Evolutionary conservation across 768 basidiomycete species (phyloP), one percentile per base, ranked within the genome.

Genomic region (Pleurotus eryngii): DNA sequence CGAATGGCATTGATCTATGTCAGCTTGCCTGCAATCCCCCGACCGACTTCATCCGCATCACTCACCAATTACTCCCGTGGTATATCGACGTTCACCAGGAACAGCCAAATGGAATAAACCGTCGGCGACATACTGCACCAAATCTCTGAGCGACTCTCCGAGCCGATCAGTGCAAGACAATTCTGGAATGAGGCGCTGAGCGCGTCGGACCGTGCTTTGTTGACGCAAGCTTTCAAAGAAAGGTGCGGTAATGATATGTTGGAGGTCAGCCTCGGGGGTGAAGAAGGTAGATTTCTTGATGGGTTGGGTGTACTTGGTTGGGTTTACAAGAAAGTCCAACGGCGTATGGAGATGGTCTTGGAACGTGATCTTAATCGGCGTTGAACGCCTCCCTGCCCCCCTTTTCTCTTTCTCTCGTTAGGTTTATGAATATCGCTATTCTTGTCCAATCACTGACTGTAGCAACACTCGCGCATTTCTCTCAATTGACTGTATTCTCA

Each of bases 61-160:
- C 74, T 60, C 76, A 78, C 62, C 58, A 70, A 1, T 72, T 70
- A 53, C 64, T 79, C 7, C 81, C 81, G 18, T 82, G 81, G 81
- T 77, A 73, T 61, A 74, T 82, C 61, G 79, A 82, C 57, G 72
- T 80, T 38, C 59, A 49, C 22, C 61, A 74, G 5, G 64, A 64
- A 2, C 68, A 71, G 53, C 71, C 70, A 2, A 35, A 65, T 5
- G 79, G 76, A 48, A 72, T 81, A 55, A 55, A 79, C 78, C 17
- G 62, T 82, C 5, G 67, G 65, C 46, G 79, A 82, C 49, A 63
- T 82, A 38, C 75, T 81, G 59, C 46, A 57, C 48, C 69, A 72
- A 55, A 65, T 82, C 43, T 73, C 68, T 46, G 58, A 57, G 18
- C 61, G 63, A 30, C 70, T 82, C 45, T 57, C 63, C 60, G 66